These are phyloP conservation scores for Crucibulum laeve DNA, from an alignment of 768 basidiomycete species.

Conservation along the genomic window DNA sequence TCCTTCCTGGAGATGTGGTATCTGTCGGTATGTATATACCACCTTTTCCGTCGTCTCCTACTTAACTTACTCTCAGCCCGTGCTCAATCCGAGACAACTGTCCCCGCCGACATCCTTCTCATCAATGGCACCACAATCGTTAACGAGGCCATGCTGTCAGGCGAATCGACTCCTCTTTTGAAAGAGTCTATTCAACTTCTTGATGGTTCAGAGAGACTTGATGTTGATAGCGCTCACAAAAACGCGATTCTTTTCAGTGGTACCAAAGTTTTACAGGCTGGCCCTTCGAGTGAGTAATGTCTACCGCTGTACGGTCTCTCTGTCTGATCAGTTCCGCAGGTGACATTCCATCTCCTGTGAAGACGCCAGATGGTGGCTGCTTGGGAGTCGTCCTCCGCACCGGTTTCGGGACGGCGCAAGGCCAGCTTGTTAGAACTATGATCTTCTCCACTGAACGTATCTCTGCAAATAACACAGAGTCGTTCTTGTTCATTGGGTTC, in stretches of 20 bases:
- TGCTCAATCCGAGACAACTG: constrained; percentile 73
- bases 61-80: constrained; percentile 39
- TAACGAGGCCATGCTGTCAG: constrained; percentile 98
- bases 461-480: constrained; percentile 93
- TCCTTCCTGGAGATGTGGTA: constrained; percentile 91
- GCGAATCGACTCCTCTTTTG: constrained; percentile 94
- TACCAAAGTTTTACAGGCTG: constrained; percentile 92
- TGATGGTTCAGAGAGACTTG: constrained; percentile 68
- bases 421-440: constrained; percentile 97
- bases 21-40: constrained; percentile 50
- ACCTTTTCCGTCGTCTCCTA: background rate
- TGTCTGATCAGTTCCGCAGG: constrained; percentile 13
- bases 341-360: constrained; percentile 38
- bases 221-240: constrained; percentile 84
- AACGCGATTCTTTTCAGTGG: constrained; percentile 90
- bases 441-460: constrained; percentile 97
- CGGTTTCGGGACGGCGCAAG: constrained; percentile 96
- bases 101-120: constrained; percentile 93
- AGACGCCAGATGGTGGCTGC: constrained; percentile 89
- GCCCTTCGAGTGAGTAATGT: constrained; percentile 41
- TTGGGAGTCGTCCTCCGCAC: constrained; percentile 91
- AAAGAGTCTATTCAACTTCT: constrained; percentile 93
- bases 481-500: constrained; percentile 98
- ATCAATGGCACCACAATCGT: constrained; percentile 91
- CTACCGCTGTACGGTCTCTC: background rate